Base-by-base conservation (phyloP, 2,329 filamentous ascomycete species). In the Pseudopithomyces chartarum region DNA sequence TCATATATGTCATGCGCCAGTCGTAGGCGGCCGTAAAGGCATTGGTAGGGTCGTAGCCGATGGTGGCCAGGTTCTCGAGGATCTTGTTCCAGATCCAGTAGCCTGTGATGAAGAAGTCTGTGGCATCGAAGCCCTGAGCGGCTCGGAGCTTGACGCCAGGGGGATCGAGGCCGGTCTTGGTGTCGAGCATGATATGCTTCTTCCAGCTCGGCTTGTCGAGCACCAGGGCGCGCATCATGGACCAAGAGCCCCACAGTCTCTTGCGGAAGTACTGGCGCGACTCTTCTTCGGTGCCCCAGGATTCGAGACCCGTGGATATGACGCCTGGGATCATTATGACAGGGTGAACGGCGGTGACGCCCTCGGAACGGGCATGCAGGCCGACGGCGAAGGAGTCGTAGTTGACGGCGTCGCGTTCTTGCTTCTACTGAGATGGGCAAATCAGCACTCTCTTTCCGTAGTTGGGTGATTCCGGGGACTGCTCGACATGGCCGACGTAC, bases 61-160 rank as follows among this genome's bases (percentile, higher is more conserved):
- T 90, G 0, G 92, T 95, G 0, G 95, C 95, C 50, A 99, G 81
- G 70, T 99, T 99, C 78, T 99, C 95, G 48, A 99, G 83, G 58
- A 99, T 97, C 78, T 98, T 98, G 79, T 91, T 97, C 93, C 93
- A 97, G 58, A 99, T 98, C 95, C 95, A 99, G 78, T 99, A 99
- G 4, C 87, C 87, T 1, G 86, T 87, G 62, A 88, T 87, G 76
- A 96, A 95, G 80, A 99, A 99, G 77, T 99, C 95, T 11, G 95
- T 93, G 2, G 95, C 95, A 76, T 99, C 95, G 67, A 99, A 99
- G 1, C 95, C 95, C 74, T 98, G 95, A 0, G 95, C 93, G 8
- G 95, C 92, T 36, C 95, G 87, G 19, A 99, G 79, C 79, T 98
- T 98, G 67, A 98, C 87, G 12, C 88, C 87, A 0, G 92, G 91